Evolutionary conservation across 2,329 filamentous ascomycete genomes (phyloP).

Genomic region (Myriosclerotinia scirpicola): DNA sequence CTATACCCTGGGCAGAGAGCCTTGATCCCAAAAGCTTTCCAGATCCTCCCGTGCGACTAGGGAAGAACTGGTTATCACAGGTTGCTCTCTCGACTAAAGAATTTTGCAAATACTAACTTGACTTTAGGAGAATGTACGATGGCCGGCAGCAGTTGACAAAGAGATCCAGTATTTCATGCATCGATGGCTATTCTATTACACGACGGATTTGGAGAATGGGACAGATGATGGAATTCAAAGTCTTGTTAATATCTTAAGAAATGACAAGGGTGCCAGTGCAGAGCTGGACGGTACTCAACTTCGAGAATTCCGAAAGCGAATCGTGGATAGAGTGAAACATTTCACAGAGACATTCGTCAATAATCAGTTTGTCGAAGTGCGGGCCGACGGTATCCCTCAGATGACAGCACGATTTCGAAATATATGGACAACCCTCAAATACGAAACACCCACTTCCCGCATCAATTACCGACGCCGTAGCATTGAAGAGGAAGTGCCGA

Average conservation of each 20-base stretch:
- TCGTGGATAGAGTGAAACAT: conserved; percentile 20
- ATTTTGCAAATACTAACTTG: conserved; percentile 2
- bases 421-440: conserved; percentile 17
- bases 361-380: conserved; percentile 18
- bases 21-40: conserved; percentile 15
- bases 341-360: conserved; percentile 21
- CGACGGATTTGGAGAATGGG: conserved; percentile 4
- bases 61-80: conserved; percentile 23
- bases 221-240: conserved; percentile 19
- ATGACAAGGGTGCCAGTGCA: background rate
- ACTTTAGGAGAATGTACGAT: conserved; percentile 11
- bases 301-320: conserved; percentile 16
- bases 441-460: conserved; percentile 10
- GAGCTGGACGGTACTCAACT: conserved; percentile 7
- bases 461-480: background rate
- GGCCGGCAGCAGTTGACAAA: conserved; percentile 18
- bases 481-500: background rate
- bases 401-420: conserved; percentile 21
- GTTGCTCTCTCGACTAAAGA: background rate
- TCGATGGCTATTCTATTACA: conserved; percentile 19
- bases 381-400: conserved; percentile 13
- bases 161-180: conserved; percentile 23
- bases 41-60: conserved; percentile 4
- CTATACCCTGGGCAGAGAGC: conserved; percentile 13
- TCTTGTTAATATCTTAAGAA: conserved; percentile 13